phyloP scores from a whole-genome alignment of 768 basidiomycete species.

The Collybia nuda region DNA sequence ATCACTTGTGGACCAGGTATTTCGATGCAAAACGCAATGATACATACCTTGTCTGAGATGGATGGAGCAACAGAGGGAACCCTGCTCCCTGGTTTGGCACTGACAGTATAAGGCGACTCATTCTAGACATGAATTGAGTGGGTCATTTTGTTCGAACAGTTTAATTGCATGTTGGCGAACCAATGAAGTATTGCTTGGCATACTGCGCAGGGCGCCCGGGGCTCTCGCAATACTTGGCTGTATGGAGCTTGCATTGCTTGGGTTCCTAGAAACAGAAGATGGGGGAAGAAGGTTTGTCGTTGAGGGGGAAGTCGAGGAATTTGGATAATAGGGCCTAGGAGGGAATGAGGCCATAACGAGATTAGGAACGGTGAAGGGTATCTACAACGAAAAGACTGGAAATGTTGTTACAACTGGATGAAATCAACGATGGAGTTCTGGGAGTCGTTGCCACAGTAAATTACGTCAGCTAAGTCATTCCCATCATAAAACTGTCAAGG shows the following conservation, averaged over 20 bases:
- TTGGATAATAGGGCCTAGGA: constrained; percentile 40
- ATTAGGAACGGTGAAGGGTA: constrained; percentile 13
- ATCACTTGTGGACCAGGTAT: constrained; percentile 7
- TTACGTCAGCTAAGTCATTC: background rate
- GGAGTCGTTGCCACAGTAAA: background rate
- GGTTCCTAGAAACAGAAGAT: constrained; percentile 17
- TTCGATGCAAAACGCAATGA: background rate
- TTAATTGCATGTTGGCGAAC: constrained; percentile 27
- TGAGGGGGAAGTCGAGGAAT: constrained; percentile 43
- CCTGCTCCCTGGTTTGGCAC: constrained; percentile 26
- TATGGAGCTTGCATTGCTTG: constrained; percentile 21
- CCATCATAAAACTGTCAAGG: background rate
- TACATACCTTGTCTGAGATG: constrained; percentile 58
- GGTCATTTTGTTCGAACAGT: constrained; percentile 3
- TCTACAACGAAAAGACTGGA: constrained; percentile 14
- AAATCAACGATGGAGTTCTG: background rate
- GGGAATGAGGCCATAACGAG: constrained; percentile 30
- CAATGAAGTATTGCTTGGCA: constrained; percentile 38
- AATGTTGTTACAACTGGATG: constrained; percentile 8
- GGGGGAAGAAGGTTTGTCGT: constrained; percentile 50
- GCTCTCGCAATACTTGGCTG: constrained; percentile 44
- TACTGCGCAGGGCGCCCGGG: constrained; percentile 33
- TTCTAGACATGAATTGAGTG: constrained; percentile 22
- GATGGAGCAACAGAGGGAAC: constrained; percentile 32
- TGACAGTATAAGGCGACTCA: constrained; percentile 37